A percentile compares a stretch with the other conserved stretches of the same genome.
Conservation (phyloP, 2,329 filamentous ascomycete genomes). For the Aspergillus sp. region DNA sequence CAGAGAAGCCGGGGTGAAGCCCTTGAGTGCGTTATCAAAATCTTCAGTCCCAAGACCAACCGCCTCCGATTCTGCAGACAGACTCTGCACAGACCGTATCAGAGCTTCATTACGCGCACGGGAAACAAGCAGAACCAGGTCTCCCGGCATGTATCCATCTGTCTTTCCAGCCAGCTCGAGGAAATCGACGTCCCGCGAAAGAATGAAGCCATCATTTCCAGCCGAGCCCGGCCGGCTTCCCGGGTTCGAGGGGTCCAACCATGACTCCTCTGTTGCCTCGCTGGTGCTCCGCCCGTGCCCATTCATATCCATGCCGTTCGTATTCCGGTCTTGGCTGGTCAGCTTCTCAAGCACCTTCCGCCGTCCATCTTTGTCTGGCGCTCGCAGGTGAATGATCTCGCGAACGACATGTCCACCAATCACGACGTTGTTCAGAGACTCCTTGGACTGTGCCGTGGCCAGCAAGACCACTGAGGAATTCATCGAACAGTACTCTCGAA, state of each 20-base stretch:
- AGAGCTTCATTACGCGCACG: slow-evolving; percentile 86
- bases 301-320: slow-evolving; percentile 29
- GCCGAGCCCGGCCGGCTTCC: slow-evolving; percentile 41
- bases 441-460: slow-evolving; percentile 86
- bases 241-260: slow-evolving; percentile 66
- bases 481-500: slow-evolving; percentile 71
- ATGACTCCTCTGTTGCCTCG: slow-evolving; percentile 49
- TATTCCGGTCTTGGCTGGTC: slow-evolving; percentile 42
- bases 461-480: slow-evolving; percentile 77
- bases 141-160: slow-evolving; percentile 96
- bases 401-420: slow-evolving; percentile 86
- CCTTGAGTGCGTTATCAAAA: slow-evolving; percentile 76
- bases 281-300: slow-evolving; percentile 29
- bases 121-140: slow-evolving; percentile 75
- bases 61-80: slow-evolving; percentile 42
- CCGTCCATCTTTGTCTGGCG: slow-evolving; percentile 84
- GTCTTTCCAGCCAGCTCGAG: slow-evolving; percentile 88
- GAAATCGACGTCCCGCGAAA: slow-evolving; percentile 75
- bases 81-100: slow-evolving; percentile 65
- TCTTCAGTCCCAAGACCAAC: slow-evolving; percentile 64
- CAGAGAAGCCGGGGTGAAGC: slow-evolving; percentile 89
- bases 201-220: slow-evolving; percentile 55
- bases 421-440: slow-evolving; percentile 81
- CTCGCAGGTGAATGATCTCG: slow-evolving; percentile 82
- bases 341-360: slow-evolving; percentile 76